Base-by-base conservation (phyloP, 139 green algal genomes). In the Chlorella sorokiniana region DNA sequence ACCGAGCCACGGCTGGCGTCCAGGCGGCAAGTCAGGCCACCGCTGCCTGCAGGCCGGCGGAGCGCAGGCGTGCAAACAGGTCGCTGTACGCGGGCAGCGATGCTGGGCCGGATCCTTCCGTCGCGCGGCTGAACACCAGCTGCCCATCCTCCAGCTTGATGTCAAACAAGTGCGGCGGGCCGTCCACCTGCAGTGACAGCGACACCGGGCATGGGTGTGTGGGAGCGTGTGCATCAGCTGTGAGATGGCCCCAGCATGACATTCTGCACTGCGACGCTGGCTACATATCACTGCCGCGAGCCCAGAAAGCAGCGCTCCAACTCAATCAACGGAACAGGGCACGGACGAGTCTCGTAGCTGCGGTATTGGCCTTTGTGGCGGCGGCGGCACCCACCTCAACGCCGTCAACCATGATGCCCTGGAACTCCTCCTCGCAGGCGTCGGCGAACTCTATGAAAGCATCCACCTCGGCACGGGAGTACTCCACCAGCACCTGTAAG, bases 381-480 rank as follows among this genome's bases (percentile, higher is more conserved):
- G n/a, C 59, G 25, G 59, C 20, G 25, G 25, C 59, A 65, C 54
- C 23, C 56, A 81, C 75, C 75, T 81, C 75, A 16, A 72, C 40
- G 0, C 75, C 75, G 18, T 81, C 75, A 38, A 81, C 75, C 40
- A 72, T 71, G 59, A 81, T 59, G 1, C 59, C 75, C 59, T 72
- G 8, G 25, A 81, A 81, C 59, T 81, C 75, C n/a, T 81, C 75
- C 59, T 81, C 75, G 14, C 71, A 56, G 6, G 75, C 75, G 31
- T 81, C 75, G 4, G 75, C 75, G 71, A 81, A 81, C 1, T 56
- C 75, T 4, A 81, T 81, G 41, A 81, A 81, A 1, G 75, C 14
- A n/a, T 81, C 75, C 35, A 81, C 75, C 56, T 81, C 75, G 0
- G 59, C 59, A 1, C 40, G 75, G 1, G 59, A 14, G 20, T 81